These are phyloP conservation scores for Scleroderma bovista DNA, from an alignment of 768 basidiomycete species.

Conservation along the genomic window DNA sequence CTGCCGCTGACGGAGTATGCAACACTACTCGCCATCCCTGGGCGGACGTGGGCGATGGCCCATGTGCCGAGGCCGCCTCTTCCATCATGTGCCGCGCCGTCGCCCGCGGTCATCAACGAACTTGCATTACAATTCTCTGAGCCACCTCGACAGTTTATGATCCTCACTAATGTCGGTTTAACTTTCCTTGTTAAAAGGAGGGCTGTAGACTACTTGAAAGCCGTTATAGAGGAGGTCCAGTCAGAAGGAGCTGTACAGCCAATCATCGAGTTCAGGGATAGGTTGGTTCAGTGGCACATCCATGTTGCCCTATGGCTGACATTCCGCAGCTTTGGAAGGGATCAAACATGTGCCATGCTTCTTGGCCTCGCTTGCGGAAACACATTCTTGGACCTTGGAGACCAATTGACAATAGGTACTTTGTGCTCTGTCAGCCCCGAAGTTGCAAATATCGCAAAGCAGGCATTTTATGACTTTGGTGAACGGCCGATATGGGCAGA, in stretches of 20 bases:
- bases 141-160: constrained; percentile 71
- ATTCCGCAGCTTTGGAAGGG: constrained; percentile 71
- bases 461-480: constrained; percentile 82
- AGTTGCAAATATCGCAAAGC: constrained; percentile 67
- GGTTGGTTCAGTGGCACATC: constrained; percentile 36
- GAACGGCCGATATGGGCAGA: constrained; percentile 82
- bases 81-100: constrained; percentile 35
- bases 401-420: constrained; percentile 38
- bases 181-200: constrained; percentile 77
- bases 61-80: constrained; percentile 37
- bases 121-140: constrained; percentile 78
- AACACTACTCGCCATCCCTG: constrained; percentile 70
- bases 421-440: constrained; percentile 55
- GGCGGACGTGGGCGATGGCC: constrained; percentile 81
- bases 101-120: constrained; percentile 66
- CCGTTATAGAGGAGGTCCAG: constrained; percentile 77
- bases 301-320: constrained; percentile 1
- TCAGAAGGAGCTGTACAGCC: constrained; percentile 70
- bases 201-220: constrained; percentile 78
- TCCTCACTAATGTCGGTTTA: constrained; percentile 82
- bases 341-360: constrained; percentile 90
- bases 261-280: constrained; percentile 79
- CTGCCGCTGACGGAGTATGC: constrained; percentile 75
- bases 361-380: constrained; percentile 83
- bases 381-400: constrained; percentile 63